Evolutionary conservation across 768 basidiomycete species (phyloP), one percentile per base, ranked within the genome.

Genomic region (Boletus sp.): DNA sequence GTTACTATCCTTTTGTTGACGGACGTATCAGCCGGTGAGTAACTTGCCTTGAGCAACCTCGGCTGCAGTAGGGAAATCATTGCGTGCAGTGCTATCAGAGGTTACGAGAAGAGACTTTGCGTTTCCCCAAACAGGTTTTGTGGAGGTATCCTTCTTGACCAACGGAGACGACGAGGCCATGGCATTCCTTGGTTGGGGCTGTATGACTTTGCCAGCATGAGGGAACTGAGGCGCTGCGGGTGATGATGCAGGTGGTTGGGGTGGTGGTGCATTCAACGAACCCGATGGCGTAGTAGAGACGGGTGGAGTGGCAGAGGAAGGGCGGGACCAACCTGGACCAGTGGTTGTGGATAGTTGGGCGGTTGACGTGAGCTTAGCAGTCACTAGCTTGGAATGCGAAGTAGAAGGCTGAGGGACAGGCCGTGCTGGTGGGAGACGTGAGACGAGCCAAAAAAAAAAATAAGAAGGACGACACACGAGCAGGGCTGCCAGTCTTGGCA

Each of bases 41-140:
- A 21, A 75, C 82, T 62, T 61, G 87, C 91, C 87, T 75, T 87
- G 86, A 7, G 91, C 91, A 41, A 93, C 93, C 75, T 99, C 97
- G 35, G 92, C 93, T 43, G 96, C 94, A 6, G 97, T 99, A 7
- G 97, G 97, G 67, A 99, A 99, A 59, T 98, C 95, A 53, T 75
- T 80, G 37, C 75, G 71, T 41, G 72, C 71, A 23, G 74, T 70
- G 47, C 74, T 70, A 41, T 84, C 80, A 3, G 73, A 52, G 42
- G 73, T 53, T 50, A 51, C 35, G 34, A 61, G 56, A 11, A 66
- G 61, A 14, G 75, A 68, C 62, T 77, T 82, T 55, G 85, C 65
- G 68, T 79, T 83, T 21, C 83, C 85, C 93, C 92, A 94, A 5
- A 79, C 93, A 5, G 81, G 81, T 66, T 84, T 90, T 27, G 65